Base-by-base conservation (phyloP, 768 basidiomycete species). In the Suillus lakei region DNA sequence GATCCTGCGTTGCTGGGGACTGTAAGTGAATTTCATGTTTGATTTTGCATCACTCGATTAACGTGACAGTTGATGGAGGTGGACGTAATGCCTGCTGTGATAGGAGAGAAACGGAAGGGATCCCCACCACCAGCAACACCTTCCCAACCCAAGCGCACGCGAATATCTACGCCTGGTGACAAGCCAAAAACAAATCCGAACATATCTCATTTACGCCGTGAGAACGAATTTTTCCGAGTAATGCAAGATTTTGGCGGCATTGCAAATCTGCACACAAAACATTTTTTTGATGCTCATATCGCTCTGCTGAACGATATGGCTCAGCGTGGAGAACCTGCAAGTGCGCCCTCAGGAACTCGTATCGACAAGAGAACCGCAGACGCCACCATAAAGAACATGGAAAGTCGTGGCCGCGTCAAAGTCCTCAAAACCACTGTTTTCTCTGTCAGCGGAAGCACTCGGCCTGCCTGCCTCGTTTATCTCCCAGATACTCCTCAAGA, bases 341-440 rank as follows among this genome's bases (percentile, higher is more conserved):
- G 92, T 69, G 87, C 87, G 5, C 89, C 90, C 26, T 77, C 79
- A 16, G 91, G 91, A 10, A 86, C 89, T 41, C 85, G 84, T 62
- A 83, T 89, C 15, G 93, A 95, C 72, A 91, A 90, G 73, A 84
- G 91, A 15, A 93, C 93, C 1, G 84, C 88, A 34, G 83, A 81
- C 32, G 75, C 82, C 6, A 87, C 89, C 0, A 77, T 93, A 60
- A 83, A 84, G 65, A 84, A 76, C 28, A 75, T 96, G 72, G 89
- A 91, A 75, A 81, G 77, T 46, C 86, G 85, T 36, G 89, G 89
- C 9, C 85, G 88, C 67, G 77, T 96, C 66, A 94, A 88, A 74
- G 82, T 88, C 70, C 77, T 94, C 36, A 90, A 84, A 68, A 92
- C 92, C 3, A 82, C 85, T 6, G 77, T 93, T 21, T 77, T 84